Evolutionary conservation across 2,329 filamentous ascomycete genomes (phyloP), one percentile per base, ranked within the genome.

Genomic region (Neobulgaria alba): DNA sequence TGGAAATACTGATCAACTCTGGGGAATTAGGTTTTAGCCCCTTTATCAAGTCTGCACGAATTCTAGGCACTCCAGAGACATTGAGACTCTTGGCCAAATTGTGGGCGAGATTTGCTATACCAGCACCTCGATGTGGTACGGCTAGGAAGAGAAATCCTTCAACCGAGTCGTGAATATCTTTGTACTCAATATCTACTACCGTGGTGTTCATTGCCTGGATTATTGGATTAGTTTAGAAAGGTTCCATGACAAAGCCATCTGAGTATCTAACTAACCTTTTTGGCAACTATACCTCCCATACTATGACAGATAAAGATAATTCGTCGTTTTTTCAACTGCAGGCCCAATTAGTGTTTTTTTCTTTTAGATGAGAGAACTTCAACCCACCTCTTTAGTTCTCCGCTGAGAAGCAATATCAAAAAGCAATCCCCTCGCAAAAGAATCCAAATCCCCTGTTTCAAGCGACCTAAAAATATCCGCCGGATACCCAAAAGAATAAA

Each of bases 101-200:
- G 1, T 29, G 18, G 3, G 42, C 10, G n/a, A 46, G 10, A 4
- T 44, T 33, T 4, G 50, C 45, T 17, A 32, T 16, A 3, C 61
- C 49, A 1, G 60, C 58, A 0, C 61, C 62, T 10, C 57, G 42
- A 35, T 67, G 64, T 9, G 64, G 64, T 1, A 62, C 65, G 0
- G 55, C 63, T 0, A 67, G 47, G 29, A 67, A 67, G 18, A 66
- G 49, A 0, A 66, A 58, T 0, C 56, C 50, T 2, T 38, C 39
- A 3, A 63, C 46, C 2, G 57, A 45, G 0, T 47, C 29, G 3
- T 51, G 50, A 2, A 63, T 20, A 0, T 44, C 16, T 2, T 39
- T 10, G 36, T 55, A 63, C 2, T 47, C n/a, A 7, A 18, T 3
- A 1, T 46, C 35, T 8, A 41, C 5, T 5, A 17, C 0, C 1